Conservation (phyloP, 1,284 basidiomycete species). For the Stygiomarasmius scandens region DNA sequence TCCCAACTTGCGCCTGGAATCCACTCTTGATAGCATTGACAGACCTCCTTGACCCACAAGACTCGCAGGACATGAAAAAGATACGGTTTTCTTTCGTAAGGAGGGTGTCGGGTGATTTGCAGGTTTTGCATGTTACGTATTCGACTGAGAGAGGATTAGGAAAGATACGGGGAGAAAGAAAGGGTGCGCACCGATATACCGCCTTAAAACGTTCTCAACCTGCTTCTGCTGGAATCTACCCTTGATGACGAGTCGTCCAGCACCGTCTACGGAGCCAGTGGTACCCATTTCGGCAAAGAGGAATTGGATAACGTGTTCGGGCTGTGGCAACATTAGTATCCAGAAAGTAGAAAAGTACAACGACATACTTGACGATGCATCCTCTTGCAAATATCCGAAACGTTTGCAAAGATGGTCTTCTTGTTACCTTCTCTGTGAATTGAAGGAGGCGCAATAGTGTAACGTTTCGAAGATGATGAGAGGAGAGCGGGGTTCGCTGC, state of each 20-base stretch:
- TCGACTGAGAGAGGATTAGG: slow-evolving; percentile 67
- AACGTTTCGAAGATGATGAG: slow-evolving; percentile 80
- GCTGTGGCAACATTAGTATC: slow-evolving; percentile 42
- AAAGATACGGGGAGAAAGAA: slow-evolving; percentile 4
- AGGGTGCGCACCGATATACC: slow-evolving; percentile 86
- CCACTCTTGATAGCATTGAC: slow-evolving; percentile 98
- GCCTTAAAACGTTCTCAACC: slow-evolving; percentile 95
- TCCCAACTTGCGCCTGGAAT: slow-evolving; percentile 97
- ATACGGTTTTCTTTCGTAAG: slow-evolving; percentile 98
- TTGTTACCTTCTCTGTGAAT: slow-evolving; percentile 96
- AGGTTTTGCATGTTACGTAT: slow-evolving; percentile 99
- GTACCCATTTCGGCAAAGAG: slow-evolving; percentile 99
- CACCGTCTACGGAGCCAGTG: slow-evolving; percentile 93
- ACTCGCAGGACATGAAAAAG: slow-evolving; percentile 98
- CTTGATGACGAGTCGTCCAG: slow-evolving; percentile 93
- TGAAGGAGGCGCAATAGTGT: slow-evolving; percentile 97
- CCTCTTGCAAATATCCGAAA: slow-evolving; percentile 96
- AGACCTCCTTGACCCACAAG: slow-evolving; percentile 89
- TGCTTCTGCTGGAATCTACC: slow-evolving; percentile 99
- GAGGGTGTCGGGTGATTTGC: slow-evolving; percentile 97
- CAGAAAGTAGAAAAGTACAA: background rate
- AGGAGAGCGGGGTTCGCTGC: slow-evolving; percentile 94
- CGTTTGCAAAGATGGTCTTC: slow-evolving; percentile 95
- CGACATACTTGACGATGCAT: slow-evolving; percentile 82
- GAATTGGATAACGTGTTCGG: slow-evolving; percentile 99